Base-by-base conservation (phyloP, 2,329 filamentous ascomycete species). In the Monilinia polystroma region DNA sequence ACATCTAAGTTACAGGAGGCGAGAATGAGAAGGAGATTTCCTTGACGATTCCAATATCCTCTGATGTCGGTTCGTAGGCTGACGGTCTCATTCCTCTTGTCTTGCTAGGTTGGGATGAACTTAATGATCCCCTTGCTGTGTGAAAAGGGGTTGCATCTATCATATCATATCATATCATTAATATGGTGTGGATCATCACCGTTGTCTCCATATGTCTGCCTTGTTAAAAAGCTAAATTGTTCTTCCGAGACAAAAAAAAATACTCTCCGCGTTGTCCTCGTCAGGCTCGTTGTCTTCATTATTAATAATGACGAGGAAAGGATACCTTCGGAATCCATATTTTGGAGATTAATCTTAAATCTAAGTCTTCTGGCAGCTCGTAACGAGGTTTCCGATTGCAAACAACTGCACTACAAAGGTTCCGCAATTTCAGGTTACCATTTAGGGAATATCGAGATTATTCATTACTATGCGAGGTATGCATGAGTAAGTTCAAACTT, bases 131-230 rank as follows among this genome's bases (percentile, higher is more conserved):
- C 32, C 54, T 26, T 16, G n/a, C 12, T 62, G 2, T n/a, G 38
- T 47, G 52, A 16, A 43, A 29, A 14, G 49, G 41, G 49, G 41
- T 56, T 64, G 51, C 41, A 62, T n/a, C 20, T 47, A 26, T 62
- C 38, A 43, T 35, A 35, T 35, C 5, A 35, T 54, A 26, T 62
- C 38, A 43, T 45, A 35, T 35, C 38, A 47, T 20, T 45, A 38
- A 38, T 45, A 18, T 55, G 20, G 20, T 14, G 26, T 43, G 6
- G 52, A 35, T 32, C 51, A 26, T 45, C 20, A 20, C 53, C 47
- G 35, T 53, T 29, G 53, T 35, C 38, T 23, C 38, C n/a, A 23
- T 47, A 3, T 53, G 38, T 66, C 64, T 66, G 56, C 55, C 64
- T 59, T 41, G 35, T 51, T 59, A 16, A n/a, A 51, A 18, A 49